Conservation (phyloP, 1,284 basidiomycete genomes). For the Kalmanozyma brasiliensis region DNA sequence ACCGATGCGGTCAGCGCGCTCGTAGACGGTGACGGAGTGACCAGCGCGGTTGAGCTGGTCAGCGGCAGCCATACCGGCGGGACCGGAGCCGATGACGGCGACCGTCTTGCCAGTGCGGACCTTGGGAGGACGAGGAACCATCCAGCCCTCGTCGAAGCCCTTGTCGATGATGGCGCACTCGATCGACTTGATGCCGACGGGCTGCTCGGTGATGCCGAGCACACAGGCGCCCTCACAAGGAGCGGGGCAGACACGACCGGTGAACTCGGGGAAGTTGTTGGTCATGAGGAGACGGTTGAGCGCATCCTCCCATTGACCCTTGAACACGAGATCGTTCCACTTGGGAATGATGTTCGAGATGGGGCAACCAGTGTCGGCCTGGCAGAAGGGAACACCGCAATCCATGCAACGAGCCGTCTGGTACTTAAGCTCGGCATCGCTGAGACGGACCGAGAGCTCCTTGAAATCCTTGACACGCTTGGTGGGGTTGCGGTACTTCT, state of each 20-base stretch:
- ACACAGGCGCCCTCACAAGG: conserved; percentile 66
- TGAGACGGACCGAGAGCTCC: conserved; percentile 63
- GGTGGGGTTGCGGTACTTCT: conserved; percentile 62
- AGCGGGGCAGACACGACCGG: conserved; percentile 66
- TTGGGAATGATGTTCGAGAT: conserved; percentile 66
- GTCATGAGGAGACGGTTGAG: conserved; percentile 64
- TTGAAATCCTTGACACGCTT: conserved; percentile 65
- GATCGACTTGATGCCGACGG: conserved; percentile 66
- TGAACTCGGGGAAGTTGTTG: conserved; percentile 67
- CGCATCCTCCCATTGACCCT: conserved; percentile 65
- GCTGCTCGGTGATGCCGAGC: conserved; percentile 63
- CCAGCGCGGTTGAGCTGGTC: conserved; percentile 66
- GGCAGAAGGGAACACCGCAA: conserved; percentile 67
- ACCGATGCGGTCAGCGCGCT: conserved; percentile 64
- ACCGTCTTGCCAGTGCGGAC: conserved; percentile 66
- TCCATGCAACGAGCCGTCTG: conserved; percentile 67
- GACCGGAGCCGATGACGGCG: conserved; percentile 64
- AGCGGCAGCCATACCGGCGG: conserved; percentile 61
- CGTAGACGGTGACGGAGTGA: conserved; percentile 66
- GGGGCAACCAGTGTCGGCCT: conserved; percentile 65
- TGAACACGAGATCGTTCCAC: conserved; percentile 68
- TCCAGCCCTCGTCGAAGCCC: conserved; percentile 63
- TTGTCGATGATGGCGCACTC: conserved; percentile 67
- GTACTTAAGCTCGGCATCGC: conserved; percentile 65
- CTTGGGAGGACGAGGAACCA: conserved; percentile 60